phyloP scores from a whole-genome alignment of 495 filamentous ascomycete species.

The Penicillium cinerascens region DNA sequence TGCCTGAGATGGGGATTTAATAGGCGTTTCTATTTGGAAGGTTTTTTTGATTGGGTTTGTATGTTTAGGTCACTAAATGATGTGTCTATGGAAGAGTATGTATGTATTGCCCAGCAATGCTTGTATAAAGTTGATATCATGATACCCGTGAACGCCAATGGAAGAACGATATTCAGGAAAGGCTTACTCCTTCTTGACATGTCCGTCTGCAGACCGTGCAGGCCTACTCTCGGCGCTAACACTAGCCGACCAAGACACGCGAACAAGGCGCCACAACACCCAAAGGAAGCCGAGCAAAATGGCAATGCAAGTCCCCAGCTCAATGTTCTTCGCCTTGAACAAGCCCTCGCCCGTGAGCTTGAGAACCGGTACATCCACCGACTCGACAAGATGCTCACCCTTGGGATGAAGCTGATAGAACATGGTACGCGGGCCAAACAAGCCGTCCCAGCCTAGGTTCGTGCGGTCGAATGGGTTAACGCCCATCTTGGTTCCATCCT shows the following conservation, averaged over 20 bases:
- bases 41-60: background rate
- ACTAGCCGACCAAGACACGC: slow-evolving; percentile 33
- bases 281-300: slow-evolving; percentile 72
- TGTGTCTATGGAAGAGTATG: background rate
- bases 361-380: slow-evolving; percentile 72
- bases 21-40: background rate
- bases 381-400: slow-evolving; percentile 50
- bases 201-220: background rate
- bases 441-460: slow-evolving; percentile 80
- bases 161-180: background rate
- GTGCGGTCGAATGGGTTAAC: slow-evolving; percentile 82
- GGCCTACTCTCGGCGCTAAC: slow-evolving; percentile 1
- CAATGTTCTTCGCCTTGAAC: slow-evolving; percentile 55
- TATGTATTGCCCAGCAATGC: background rate
- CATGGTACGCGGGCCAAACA: slow-evolving; percentile 75
- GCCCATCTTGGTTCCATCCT: slow-evolving; percentile 68
- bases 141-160: slow-evolving; percentile 5
- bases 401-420: slow-evolving; percentile 80
- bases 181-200: slow-evolving; percentile 24
- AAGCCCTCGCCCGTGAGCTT: slow-evolving; percentile 38
- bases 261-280: slow-evolving; percentile 64
- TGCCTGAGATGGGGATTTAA: slow-evolving; percentile 32
- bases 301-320: slow-evolving; percentile 64
- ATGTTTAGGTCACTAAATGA: background rate
- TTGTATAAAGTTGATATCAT: background rate